phyloP scores from a whole-genome alignment of 768 basidiomycete genomes.

The Lyophyllum atratum region DNA sequence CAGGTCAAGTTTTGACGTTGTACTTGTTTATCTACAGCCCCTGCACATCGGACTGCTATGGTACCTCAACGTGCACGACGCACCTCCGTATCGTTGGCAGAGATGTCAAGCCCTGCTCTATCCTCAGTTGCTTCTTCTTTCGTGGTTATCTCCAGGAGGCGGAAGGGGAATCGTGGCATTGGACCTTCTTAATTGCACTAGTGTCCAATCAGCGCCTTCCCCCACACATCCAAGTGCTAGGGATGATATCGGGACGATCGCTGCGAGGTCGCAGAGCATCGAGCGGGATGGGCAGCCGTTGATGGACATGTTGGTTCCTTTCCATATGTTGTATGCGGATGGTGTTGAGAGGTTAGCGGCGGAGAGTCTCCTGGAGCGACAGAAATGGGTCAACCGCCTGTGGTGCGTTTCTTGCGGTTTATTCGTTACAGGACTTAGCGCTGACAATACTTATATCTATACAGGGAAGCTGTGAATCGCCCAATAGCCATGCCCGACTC shows the following conservation, averaged over 20 bases:
- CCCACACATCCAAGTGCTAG: conserved; percentile 78
- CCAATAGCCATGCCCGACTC: conserved; percentile 46
- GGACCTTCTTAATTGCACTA: conserved; percentile 84
- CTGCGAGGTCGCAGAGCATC: conserved; percentile 65
- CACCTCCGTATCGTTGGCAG: conserved; percentile 78
- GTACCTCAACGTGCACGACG: conserved; percentile 91
- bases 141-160: conserved; percentile 85
- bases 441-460: conserved; percentile 2
- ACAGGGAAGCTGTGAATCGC: conserved; percentile 79
- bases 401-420: conserved; percentile 56
- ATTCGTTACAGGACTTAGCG: not conserved
- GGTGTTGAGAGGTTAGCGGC: conserved; percentile 87
- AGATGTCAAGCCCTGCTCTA: conserved; percentile 82
- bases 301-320: conserved; percentile 81
- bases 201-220: conserved; percentile 81
- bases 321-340: conserved; percentile 88
- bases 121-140: conserved; percentile 81
- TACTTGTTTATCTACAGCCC: conserved; percentile 54
- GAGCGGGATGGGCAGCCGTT: conserved; percentile 48
- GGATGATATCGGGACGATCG: conserved; percentile 86
- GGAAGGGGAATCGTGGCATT: conserved; percentile 84
- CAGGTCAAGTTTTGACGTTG: conserved; percentile 16
- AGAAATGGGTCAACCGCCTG: conserved; percentile 89
- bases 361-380: conserved; percentile 84
- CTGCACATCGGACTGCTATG: conserved; percentile 83